Conservation (phyloP, 306 rosid species). For the Vicia sativa region DNA sequence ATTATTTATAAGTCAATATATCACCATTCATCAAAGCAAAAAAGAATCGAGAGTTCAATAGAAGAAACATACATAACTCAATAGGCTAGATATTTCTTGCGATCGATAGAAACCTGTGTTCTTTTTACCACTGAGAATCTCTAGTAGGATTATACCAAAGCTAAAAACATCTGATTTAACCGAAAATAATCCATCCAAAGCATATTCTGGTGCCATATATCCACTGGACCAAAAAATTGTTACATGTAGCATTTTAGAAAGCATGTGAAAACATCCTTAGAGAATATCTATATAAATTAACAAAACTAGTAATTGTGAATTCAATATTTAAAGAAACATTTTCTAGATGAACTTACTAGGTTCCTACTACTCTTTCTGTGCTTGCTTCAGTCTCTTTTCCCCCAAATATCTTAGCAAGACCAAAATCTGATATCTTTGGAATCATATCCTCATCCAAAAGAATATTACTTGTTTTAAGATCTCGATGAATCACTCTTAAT, state of each 20-base stretch:
- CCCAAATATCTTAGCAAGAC: slow-evolving; percentile 19
- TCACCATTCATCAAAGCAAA: neutral
- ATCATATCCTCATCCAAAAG: slow-evolving; percentile 11
- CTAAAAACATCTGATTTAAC: slow-evolving; percentile 20
- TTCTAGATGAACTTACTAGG: neutral
- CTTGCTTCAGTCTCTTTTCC: slow-evolving; percentile 14
- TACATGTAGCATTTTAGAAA: neutral
- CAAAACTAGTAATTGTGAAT: neutral
- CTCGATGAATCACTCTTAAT: slow-evolving; percentile 2
- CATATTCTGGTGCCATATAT: slow-evolving; percentile 10
- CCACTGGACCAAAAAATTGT: neutral
- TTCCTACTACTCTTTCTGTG: slow-evolving; percentile 17
- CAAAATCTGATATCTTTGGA: slow-evolving; percentile 24
- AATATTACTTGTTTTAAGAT: slow-evolving; percentile 19
- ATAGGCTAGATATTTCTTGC: slow-evolving; percentile 42
- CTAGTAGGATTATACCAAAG: slow-evolving; percentile 13
- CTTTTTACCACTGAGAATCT: slow-evolving; percentile 51
- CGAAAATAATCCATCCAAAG: slow-evolving; percentile 7
- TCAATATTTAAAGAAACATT: neutral
- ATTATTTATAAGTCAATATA: neutral
- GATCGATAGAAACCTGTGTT: slow-evolving; percentile 44
- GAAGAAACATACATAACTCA: slow-evolving; percentile 46
- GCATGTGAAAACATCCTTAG: neutral
- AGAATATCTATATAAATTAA: neutral
- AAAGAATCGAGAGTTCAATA: neutral